phyloP scores from a whole-genome alignment of 345 rosid species.

The Eucalyptus erythrocorys region DNA sequence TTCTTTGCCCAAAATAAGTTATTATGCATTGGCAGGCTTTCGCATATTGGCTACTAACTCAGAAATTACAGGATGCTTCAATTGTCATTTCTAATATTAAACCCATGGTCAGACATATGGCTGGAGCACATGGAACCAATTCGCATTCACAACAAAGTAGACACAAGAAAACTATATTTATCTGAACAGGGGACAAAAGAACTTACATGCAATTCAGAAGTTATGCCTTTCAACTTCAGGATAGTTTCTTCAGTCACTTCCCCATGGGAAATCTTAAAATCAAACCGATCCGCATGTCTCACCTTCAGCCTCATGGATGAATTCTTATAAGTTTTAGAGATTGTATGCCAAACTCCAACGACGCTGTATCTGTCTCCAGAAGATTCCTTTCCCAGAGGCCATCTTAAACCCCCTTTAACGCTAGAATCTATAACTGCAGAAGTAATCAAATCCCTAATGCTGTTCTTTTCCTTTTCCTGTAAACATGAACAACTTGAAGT shows the following conservation, averaged over 20 bases:
- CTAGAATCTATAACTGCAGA: slow-evolving; percentile 48
- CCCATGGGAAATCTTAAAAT: slow-evolving; percentile 29
- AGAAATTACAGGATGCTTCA: not conserved
- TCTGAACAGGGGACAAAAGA: not conserved
- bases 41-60: not conserved
- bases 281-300: slow-evolving; percentile 44
- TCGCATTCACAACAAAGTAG: not conserved
- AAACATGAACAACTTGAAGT: not conserved
- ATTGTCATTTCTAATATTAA: not conserved
- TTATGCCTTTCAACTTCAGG: slow-evolving; percentile 36
- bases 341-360: slow-evolving; percentile 38
- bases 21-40: not conserved
- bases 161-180: not conserved
- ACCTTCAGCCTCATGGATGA: slow-evolving; percentile 33
- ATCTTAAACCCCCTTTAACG: slow-evolving; percentile 66
- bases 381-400: slow-evolving; percentile 37
- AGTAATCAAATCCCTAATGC: slow-evolving; percentile 27
- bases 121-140: not conserved
- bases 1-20: not conserved
- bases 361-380: slow-evolving; percentile 29
- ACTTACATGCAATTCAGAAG: slow-evolving; percentile 16
- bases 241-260: slow-evolving; percentile 20
- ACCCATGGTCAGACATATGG: not conserved
- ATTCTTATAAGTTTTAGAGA: slow-evolving; percentile 20
- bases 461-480: slow-evolving; percentile 46